Evolutionary conservation across 805 yeast species (phyloP).

Genomic region (Wickerhamiella occidentalis): DNA sequence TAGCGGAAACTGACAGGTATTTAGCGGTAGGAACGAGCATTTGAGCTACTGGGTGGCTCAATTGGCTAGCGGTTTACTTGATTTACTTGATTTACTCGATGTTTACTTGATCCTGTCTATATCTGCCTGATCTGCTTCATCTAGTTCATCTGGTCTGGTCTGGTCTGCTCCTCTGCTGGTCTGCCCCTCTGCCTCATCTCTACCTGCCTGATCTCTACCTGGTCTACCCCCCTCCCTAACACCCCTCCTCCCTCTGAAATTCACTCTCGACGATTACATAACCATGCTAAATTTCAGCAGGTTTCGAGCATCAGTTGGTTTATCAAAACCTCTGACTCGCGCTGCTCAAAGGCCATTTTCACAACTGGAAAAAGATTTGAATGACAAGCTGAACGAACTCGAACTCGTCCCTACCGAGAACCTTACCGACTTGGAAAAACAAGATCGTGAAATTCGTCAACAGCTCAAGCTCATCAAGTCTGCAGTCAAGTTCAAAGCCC

Average conservation of each 20-base stretch:
- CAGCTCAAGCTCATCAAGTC: slow-evolving; percentile 64
- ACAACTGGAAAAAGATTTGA: slow-evolving; percentile 13
- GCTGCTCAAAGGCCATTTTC: slow-evolving; percentile 12
- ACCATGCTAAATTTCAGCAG: slow-evolving; percentile 3
- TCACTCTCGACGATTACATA: not conserved
- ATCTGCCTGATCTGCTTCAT: too few species aligned
- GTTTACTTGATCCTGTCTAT: too few species aligned
- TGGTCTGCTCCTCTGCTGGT: too few species aligned
- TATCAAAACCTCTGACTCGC: not conserved
- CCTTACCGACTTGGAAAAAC: slow-evolving; percentile 63
- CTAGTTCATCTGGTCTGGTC: too few species aligned
- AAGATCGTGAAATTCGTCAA: slow-evolving; percentile 57
- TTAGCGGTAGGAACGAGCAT: too few species aligned
- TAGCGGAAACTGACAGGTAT: too few species aligned
- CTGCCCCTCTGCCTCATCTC: too few species aligned
- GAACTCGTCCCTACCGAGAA: slow-evolving; percentile 30
- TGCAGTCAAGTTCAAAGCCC: slow-evolving; percentile 56
- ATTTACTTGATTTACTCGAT: too few species aligned
- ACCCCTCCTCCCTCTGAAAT: not conserved
- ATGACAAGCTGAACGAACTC: slow-evolving; percentile 22
- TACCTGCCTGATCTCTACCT: too few species aligned
- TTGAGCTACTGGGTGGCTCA: too few species aligned
- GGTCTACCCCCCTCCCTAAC: too few species aligned
- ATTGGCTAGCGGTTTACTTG: too few species aligned
- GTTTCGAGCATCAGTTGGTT: not conserved